These are phyloP conservation scores for Peniophora sp. DNA, from an alignment of 1,284 basidiomycete genomes.

Conservation along the genomic window DNA sequence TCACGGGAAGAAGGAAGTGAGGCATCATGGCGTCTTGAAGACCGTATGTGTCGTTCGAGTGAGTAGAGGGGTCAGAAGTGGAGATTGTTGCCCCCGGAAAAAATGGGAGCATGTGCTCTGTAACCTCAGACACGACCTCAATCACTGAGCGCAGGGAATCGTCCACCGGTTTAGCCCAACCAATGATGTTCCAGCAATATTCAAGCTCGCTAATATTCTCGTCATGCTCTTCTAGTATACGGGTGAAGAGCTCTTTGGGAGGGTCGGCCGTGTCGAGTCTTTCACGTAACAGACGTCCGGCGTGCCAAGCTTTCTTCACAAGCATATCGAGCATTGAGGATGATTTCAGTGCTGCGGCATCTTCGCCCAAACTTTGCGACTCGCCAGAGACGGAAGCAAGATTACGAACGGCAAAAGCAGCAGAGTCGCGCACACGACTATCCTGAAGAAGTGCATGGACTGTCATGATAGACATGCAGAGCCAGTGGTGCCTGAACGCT, in stretches of 20 bases:
- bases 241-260: not conserved
- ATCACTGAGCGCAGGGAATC: not conserved
- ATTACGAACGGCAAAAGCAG: slow-evolving; percentile 2
- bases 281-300: not conserved
- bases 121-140: not conserved
- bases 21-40: not conserved
- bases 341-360: slow-evolving; percentile 3
- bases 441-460: slow-evolving; percentile 6
- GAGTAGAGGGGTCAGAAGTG: not conserved
- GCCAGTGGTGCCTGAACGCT: slow-evolving; percentile 4
- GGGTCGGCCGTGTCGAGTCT: not conserved
- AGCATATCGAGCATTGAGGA: slow-evolving; percentile 5
- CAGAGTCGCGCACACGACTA: not conserved
- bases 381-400: slow-evolving; percentile 4
- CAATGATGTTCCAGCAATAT: not conserved
- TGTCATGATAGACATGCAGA: slow-evolving; percentile 9
- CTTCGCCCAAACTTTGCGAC: not conserved
- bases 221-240: not conserved
- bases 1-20: not conserved
- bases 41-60: not conserved
- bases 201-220: not conserved
- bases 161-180: not conserved
- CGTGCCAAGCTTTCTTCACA: slow-evolving; percentile 6
- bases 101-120: not conserved
- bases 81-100: not conserved